These are phyloP conservation scores for Schizosaccharomyces japonicus DNA, from an alignment of 805 yeast genomes.

Conservation along the genomic window DNA sequence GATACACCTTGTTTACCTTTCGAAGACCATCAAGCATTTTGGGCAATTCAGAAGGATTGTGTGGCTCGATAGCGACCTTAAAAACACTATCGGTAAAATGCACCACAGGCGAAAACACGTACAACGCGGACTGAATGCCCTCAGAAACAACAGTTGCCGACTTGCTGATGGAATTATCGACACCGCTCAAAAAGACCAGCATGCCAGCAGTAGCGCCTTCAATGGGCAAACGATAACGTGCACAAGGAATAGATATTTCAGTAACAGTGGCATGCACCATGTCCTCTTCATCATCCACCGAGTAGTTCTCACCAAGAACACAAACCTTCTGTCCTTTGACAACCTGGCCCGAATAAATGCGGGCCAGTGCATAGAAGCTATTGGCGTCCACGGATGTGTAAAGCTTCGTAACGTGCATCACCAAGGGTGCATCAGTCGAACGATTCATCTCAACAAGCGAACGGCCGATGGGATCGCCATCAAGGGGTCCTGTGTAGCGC, in stretches of 20 bases:
- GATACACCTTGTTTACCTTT: constrained; percentile 35
- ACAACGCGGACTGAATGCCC: constrained; percentile 13
- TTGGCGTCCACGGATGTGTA: constrained; percentile 31
- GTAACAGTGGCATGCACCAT: constrained; percentile 17
- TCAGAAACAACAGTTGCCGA: constrained; percentile 31
- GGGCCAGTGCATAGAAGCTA: constrained; percentile 31
- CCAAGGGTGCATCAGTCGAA: constrained; percentile 20
- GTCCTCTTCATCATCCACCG: constrained; percentile 29
- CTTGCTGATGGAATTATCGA: constrained; percentile 32
- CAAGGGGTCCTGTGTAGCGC: constrained; percentile 16
- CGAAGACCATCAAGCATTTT: constrained; percentile 46
- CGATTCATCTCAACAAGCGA: constrained; percentile 14
- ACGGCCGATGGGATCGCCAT: constrained; percentile 10
- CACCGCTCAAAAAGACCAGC: constrained; percentile 43
- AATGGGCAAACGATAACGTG: constrained; percentile 40
- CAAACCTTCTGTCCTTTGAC: constrained; percentile 24
- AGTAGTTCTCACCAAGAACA: constrained; percentile 32
- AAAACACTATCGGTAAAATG: constrained; percentile 34
- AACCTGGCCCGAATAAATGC: constrained; percentile 40
- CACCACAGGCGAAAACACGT: constrained; percentile 22
- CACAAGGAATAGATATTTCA: constrained; percentile 30
- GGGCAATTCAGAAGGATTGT: constrained; percentile 55
- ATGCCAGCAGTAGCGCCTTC: constrained; percentile 36
- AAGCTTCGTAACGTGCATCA: constrained; percentile 36
- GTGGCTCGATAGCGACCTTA: constrained; percentile 66